Evolutionary conservation across 2,329 filamentous ascomycete species (phyloP).

Genomic region (Fusarium odoratissimum): DNA sequence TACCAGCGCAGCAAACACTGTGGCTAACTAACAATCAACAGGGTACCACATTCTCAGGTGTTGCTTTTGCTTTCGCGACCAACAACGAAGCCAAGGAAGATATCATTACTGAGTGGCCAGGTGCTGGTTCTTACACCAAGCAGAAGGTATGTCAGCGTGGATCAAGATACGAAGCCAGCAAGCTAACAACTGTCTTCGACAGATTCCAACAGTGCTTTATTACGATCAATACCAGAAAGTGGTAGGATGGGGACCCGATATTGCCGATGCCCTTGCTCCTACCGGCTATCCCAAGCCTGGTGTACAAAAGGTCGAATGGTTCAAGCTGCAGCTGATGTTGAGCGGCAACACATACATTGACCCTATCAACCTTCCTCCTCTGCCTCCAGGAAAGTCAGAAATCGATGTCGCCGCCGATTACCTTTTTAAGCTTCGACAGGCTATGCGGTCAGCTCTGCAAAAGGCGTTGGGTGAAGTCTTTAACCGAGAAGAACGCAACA

Average conservation of each 20-base stretch:
- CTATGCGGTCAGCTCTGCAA: constrained; percentile 94
- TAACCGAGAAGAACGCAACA: constrained; percentile 97
- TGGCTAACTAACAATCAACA: constrained; percentile 52
- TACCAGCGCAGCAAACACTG: background rate
- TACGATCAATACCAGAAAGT: constrained; percentile 99
- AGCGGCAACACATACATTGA: constrained; percentile 99
- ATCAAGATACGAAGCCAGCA: background rate
- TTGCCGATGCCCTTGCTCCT: constrained; percentile 93
- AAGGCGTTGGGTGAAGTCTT: constrained; percentile 98
- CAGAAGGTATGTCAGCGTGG: constrained; percentile 78
- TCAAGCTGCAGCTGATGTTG: constrained; percentile 98
- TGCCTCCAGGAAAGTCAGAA: constrained; percentile 97
- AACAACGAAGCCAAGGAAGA: constrained; percentile 98
- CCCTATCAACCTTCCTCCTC: constrained; percentile 96
- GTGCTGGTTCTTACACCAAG: constrained; percentile 96
- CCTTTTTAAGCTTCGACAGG: constrained; percentile 96
- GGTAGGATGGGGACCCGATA: constrained; percentile 99
- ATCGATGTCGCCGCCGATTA: constrained; percentile 99
- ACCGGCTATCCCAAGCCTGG: constrained; percentile 98
- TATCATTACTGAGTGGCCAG: constrained; percentile 99
- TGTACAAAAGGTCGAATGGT: constrained; percentile 99
- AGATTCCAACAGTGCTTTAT: constrained; percentile 99
- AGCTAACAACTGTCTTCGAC: constrained; percentile 27
- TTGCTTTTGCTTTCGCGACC: constrained; percentile 96
- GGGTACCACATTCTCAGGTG: constrained; percentile 98